phyloP scores from a whole-genome alignment of 306 rosid genomes.

The Dalbergia cultrata region DNA sequence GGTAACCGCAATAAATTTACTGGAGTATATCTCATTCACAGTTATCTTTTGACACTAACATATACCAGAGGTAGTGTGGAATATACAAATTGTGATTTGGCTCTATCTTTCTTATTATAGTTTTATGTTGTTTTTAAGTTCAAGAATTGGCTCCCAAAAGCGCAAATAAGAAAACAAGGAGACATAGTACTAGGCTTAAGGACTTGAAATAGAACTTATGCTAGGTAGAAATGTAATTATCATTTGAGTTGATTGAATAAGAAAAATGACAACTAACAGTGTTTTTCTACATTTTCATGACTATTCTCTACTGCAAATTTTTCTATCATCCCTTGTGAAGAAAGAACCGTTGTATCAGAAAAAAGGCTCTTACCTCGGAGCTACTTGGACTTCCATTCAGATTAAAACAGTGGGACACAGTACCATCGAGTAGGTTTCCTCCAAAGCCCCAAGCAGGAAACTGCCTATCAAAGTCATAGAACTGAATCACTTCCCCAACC shows the following conservation, averaged over 20 bases:
- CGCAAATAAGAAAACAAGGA: too few relatives aligned
- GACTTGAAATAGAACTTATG: not conserved
- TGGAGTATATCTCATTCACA: too few relatives aligned
- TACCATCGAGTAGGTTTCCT: conserved; percentile 33
- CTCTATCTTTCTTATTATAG: too few relatives aligned
- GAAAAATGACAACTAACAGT: too few relatives aligned
- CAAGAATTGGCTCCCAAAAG: too few relatives aligned
- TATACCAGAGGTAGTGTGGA: too few relatives aligned
- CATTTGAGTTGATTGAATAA: not conserved
- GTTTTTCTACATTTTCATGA: too few relatives aligned
- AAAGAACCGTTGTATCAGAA: conserved; percentile 13
- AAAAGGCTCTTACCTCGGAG: conserved; percentile 61
- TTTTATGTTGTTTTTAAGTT: too few relatives aligned
- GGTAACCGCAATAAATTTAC: too few relatives aligned
- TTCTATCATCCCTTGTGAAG: not conserved
- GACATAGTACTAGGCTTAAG: not conserved
- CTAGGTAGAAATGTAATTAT: not conserved
- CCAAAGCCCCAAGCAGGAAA: conserved; percentile 99
- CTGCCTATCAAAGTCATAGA: conserved; percentile 71
- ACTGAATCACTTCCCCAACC: conserved; percentile 91
- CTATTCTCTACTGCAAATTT: not conserved
- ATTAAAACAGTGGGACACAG: conserved; percentile 81
- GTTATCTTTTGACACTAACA: too few relatives aligned
- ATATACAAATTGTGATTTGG: too few relatives aligned
- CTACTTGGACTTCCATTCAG: conserved; percentile 61